A percentile compares a stretch with the other conserved stretches of the same genome.
Evolutionary conservation across 495 filamentous ascomycete species (phyloP).

Genomic region (Penicillium tannophilum): DNA sequence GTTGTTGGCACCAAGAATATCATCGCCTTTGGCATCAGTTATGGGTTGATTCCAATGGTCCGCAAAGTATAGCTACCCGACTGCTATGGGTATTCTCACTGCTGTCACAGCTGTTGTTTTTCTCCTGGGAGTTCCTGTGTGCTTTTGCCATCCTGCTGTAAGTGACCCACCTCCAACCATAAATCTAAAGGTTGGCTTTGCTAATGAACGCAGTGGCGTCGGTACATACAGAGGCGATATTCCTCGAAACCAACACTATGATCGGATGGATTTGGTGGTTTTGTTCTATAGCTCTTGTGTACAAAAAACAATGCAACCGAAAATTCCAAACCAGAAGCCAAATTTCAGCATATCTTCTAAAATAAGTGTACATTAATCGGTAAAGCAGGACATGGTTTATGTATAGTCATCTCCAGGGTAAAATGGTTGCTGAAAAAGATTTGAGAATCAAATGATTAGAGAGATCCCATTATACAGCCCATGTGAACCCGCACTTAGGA

Average conservation of each 20-base stretch:
- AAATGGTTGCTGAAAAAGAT: too few species aligned
- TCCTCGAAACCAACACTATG: not conserved
- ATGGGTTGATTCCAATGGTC: constrained; percentile 37
- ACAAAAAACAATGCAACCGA: not conserved
- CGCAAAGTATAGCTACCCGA: constrained; percentile 29
- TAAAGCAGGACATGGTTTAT: too few species aligned
- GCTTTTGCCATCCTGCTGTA: constrained; percentile 36
- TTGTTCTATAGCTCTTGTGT: not conserved
- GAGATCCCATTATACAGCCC: too few species aligned
- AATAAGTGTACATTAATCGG: too few species aligned
- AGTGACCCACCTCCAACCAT: not conserved
- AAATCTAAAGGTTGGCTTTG: not conserved
- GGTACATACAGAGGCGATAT: constrained; percentile 13
- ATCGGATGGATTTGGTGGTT: not conserved
- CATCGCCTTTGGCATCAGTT: constrained; percentile 38
- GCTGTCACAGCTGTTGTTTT: constrained; percentile 32
- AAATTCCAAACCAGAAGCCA: too few species aligned
- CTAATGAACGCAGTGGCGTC: constrained; percentile 18
- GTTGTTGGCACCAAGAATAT: constrained; percentile 45
- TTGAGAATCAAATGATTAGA: too few species aligned
- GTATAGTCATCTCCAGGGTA: too few species aligned
- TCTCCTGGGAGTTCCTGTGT: constrained; percentile 36
- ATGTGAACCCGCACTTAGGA: not conserved
- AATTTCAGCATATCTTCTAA: too few species aligned
- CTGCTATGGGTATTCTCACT: constrained; percentile 34